A percentile compares a stretch with the other conserved stretches of the same genome.
Conservation (phyloP, 1,284 basidiomycete genomes). For the Puccinia novopanici region DNA sequence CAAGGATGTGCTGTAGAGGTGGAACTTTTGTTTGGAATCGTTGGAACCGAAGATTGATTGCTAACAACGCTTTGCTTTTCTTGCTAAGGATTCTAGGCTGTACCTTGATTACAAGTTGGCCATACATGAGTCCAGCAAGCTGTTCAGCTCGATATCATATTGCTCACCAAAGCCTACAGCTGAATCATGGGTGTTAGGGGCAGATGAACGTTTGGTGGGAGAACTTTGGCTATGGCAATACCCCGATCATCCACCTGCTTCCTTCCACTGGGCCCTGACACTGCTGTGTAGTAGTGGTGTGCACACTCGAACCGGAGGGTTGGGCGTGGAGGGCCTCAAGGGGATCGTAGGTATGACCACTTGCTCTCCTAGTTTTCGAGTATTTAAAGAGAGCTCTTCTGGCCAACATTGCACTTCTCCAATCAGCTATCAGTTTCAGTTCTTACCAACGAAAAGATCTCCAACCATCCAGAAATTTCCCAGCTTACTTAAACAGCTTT, state of each 20-base stretch:
- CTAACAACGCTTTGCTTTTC: background rate
- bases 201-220: background rate
- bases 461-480: background rate
- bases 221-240: background rate
- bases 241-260: background rate
- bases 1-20: background rate
- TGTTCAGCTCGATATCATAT: background rate
- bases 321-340: background rate
- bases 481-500: background rate
- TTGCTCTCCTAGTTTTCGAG: background rate
- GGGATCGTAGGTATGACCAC: background rate
- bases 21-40: background rate
- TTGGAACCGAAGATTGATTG: background rate
- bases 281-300: constrained; percentile 8
- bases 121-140: background rate
- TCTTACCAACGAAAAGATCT: background rate
- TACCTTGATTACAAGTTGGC: background rate
- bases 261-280: background rate
- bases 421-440: background rate
- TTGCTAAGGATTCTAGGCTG: background rate
- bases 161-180: too few species aligned
- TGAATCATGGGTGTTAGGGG: background rate
- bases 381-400: constrained; percentile 23
- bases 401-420: background rate
- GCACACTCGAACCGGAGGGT: background rate